Conservation (phyloP, 352 stramenopile genomes). For the Thalassiosira exigua region DNA sequence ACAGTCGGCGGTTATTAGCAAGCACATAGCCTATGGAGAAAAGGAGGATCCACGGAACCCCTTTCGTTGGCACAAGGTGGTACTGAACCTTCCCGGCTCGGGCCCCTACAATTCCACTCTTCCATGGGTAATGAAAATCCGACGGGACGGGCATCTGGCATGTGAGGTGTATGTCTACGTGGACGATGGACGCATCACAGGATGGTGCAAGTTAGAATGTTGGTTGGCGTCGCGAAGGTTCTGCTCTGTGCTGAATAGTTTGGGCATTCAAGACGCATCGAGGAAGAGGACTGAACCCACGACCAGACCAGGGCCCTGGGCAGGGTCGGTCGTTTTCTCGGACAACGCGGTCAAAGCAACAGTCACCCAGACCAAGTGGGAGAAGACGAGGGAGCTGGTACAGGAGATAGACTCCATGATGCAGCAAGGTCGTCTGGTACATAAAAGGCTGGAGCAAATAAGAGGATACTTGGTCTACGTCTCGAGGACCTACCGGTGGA, state of each 20-base stretch:
- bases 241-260: neutral
- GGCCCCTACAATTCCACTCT: neutral
- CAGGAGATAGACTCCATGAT: constrained; percentile 2
- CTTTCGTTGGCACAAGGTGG: constrained; percentile 27
- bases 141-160: constrained; percentile 5
- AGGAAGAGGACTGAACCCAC: neutral
- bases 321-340: neutral
- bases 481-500: constrained; percentile 33
- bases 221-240: neutral
- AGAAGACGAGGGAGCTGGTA: constrained; percentile 1
- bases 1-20: constrained; percentile 5
- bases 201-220: neutral
- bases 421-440: neutral
- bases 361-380: constrained; percentile 12
- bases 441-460: constrained; percentile 6
- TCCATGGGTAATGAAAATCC: constrained; percentile 29
- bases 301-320: constrained; percentile 2
- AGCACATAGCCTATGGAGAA: constrained; percentile 6
- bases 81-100: constrained; percentile 22
- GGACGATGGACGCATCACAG: constrained; percentile 11
- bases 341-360: neutral
- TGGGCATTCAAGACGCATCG: constrained; percentile 11
- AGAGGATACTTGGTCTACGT: constrained; percentile 54
- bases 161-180: constrained; percentile 25
- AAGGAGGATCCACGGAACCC: constrained; percentile 4